Base-by-base conservation (phyloP, 83 land plant genomes). In the Thuja plicata region DNA sequence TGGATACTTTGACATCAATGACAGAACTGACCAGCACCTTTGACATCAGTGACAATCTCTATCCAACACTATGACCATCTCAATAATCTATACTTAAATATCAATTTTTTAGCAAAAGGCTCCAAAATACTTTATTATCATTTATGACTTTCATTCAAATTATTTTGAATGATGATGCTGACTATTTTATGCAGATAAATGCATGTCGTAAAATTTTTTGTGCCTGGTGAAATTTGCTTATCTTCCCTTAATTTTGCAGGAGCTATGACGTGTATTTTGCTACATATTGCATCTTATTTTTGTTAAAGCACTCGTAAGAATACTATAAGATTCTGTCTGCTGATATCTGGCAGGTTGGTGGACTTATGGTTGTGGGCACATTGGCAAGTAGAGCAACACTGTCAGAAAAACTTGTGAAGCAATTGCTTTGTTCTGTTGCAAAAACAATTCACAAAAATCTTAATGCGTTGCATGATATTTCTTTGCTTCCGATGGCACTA, bases 281-380 rank as follows among this genome's bases (percentile, higher is more conserved):
- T 24, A 2, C 84, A 81, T 80, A 41, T 81, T 10, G 24, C 9
- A 9, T 41, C 1, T 17, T 9, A 43, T 78, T 24, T 24, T 80
- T 30, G 81, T 17, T 16, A 38, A 78, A 37, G 19, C 5, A 78
- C 24, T 19, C 7, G 5, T 43, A 81, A 41, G 45, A 41, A 24
- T 10, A 8, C 52, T 24, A 38, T 41, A 21, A 43, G 43, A 87
- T 15, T 40, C 52, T 45, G 4, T 60, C 45, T 83, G 37, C 73
- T 89, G 41, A 85, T 87, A 19, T 9, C 88, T 9, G 89, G 7
- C 87, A 98, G 99, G 97, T 97, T 90, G 99, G 97, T 90, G 97
- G 96, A 48, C 87, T 98, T 87, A 96, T 98, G 99, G 91, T 98
- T 50, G 94, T 95, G 87, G 97, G 93, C 60, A 88, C 94, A 70